Evolutionary conservation across 108 stramenopile species (phyloP), one percentile per base, ranked within the genome.

Genomic region (Nitzschia putrida): DNA sequence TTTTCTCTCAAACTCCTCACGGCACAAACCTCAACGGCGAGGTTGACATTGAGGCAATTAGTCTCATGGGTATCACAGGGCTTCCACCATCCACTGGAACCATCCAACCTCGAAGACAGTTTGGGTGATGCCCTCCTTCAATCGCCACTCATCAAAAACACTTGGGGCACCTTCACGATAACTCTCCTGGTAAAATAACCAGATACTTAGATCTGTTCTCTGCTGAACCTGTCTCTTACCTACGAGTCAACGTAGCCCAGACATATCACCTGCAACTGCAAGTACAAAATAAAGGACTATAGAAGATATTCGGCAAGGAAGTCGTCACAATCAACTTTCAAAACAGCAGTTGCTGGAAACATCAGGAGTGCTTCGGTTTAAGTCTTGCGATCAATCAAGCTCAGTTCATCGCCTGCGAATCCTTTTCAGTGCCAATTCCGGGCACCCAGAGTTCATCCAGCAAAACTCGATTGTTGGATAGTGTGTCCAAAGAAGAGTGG

Each of bases 1-100:
- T 92, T 68, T 94, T 89, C 67, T 63, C 61, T 20, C 42, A 47
- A 10, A 80, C 84, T 59, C 72, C 38, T 72, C 74, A 75, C 57
- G 53, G 69, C 13, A 42, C 54, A n/a, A 70, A 52, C 42, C 34
- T 29, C 24, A 41, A 10, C 14, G 76, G 80, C 42, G 88, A 94
- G 53, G 79, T 94, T 34, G 88, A 94, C 64, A 89, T 94, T 66
- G 92, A 94, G 76, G 92, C 89, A 14, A 91, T 93, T 43, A 89
- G 88, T 61, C 40, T 92, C 72, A 88, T 88, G 91, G 89, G 89
- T 14, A 88, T 92, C 51, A 20, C 69, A 20, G 24, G 20, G 6
- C 44, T 39, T 24, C 40, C 61, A 23, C 24, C 63, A 49, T 69
- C 68, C 23, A 22, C 47, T 47, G 47, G 58, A 5, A 53, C 58